phyloP scores from a whole-genome alignment of 2,329 filamentous ascomycete species.

The Cladosporium sp. region DNA sequence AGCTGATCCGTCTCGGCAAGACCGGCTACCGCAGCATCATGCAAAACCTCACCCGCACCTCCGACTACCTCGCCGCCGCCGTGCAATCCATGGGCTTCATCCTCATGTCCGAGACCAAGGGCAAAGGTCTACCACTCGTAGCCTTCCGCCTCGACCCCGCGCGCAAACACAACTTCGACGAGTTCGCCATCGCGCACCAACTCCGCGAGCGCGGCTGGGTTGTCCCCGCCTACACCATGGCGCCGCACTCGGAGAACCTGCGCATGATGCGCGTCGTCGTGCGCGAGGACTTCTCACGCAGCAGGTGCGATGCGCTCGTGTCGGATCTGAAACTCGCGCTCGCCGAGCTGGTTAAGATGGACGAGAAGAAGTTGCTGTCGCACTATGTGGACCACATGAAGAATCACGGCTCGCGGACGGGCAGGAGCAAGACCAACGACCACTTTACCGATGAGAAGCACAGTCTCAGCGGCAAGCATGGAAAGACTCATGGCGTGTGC shows the following conservation, averaged over 20 bases:
- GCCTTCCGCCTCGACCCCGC: constrained; percentile 75
- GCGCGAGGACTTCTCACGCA: constrained; percentile 85
- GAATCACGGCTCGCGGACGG: constrained; percentile 22
- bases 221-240: constrained; percentile 96
- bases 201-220: constrained; percentile 88
- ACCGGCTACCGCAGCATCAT: constrained; percentile 90
- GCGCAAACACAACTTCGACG: constrained; percentile 56
- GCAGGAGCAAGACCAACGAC: constrained; percentile 39
- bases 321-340: constrained; percentile 77
- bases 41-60: constrained; percentile 85
- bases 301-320: constrained; percentile 76
- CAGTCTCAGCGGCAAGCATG: constrained; percentile 83
- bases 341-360: constrained; percentile 71
- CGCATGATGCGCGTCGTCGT: constrained; percentile 94
- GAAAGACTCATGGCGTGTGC: constrained; percentile 87
- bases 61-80: constrained; percentile 79
- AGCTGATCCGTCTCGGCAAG: constrained; percentile 92
- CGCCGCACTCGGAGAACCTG: constrained; percentile 76
- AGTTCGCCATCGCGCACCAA: constrained; percentile 70
- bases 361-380: constrained; percentile 68
- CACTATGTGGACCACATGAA: constrained; percentile 56
- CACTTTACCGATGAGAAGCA: constrained; percentile 74
- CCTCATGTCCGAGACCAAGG: constrained; percentile 80
- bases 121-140: constrained; percentile 81
- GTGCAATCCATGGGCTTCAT: constrained; percentile 77